phyloP scores from a whole-genome alignment of 371 early-diverging fungal genomes.

The Mucor racemosus region DNA sequence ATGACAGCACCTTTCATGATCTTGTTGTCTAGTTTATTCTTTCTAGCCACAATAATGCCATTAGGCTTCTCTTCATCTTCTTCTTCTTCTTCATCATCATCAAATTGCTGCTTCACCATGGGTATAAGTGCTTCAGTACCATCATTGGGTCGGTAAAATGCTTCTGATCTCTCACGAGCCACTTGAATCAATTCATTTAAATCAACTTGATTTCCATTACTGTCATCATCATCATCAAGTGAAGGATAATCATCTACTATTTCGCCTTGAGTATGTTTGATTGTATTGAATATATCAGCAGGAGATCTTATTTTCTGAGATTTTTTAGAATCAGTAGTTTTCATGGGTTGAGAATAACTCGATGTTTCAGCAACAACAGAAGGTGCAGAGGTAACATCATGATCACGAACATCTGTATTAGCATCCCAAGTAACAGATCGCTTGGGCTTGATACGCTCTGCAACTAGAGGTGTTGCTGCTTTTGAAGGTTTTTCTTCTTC shows the following conservation, averaged over 20 bases:
- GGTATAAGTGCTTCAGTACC: slow-evolving; percentile 23
- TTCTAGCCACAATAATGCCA: slow-evolving; percentile 23
- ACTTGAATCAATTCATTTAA: slow-evolving; percentile 34
- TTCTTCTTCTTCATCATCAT: slow-evolving; percentile 4
- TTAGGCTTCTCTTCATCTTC: slow-evolving; percentile 8
- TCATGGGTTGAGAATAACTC: slow-evolving; percentile 40
- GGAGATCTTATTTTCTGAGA: slow-evolving; percentile 31
- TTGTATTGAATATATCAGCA: slow-evolving; percentile 36
- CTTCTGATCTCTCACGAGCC: slow-evolving; percentile 23
- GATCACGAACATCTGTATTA: slow-evolving; percentile 41
- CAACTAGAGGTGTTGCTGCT: neutral
- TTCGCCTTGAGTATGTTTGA: slow-evolving; percentile 23
- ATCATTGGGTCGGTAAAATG: slow-evolving; percentile 32
- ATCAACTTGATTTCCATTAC: slow-evolving; percentile 14
- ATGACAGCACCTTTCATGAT: slow-evolving; percentile 60
- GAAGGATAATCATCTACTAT: slow-evolving; percentile 40
- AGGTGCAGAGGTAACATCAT: slow-evolving; percentile 38
- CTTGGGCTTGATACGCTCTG: slow-evolving; percentile 17
- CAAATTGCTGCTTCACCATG: neutral
- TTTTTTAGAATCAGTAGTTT: slow-evolving; percentile 18
- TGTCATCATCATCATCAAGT: slow-evolving; percentile 30
- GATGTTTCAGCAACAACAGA: slow-evolving; percentile 21
- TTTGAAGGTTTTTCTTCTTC: neutral
- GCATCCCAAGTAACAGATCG: slow-evolving; percentile 41
- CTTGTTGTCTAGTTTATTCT: slow-evolving; percentile 51